These are phyloP conservation scores for Fusarium duplospermum DNA, from an alignment of 2,329 filamentous ascomycete species.

Conservation along the genomic window DNA sequence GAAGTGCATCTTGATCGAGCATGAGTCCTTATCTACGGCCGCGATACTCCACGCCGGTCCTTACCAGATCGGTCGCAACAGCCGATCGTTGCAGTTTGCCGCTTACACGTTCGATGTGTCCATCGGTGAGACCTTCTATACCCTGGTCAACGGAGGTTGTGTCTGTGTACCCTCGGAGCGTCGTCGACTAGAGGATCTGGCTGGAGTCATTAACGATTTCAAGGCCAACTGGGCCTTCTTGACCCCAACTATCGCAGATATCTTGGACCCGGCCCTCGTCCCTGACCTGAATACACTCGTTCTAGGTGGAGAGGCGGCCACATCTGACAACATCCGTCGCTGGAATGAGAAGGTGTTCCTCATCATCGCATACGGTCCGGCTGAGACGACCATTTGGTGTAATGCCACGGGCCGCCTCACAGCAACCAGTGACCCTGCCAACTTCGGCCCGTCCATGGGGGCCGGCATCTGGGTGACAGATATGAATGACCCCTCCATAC, in stretches of 20 bases:
- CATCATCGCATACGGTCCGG: conserved; percentile 39
- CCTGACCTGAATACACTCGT: conserved; percentile 25
- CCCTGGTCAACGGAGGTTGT: conserved; percentile 12
- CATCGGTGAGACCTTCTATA: conserved; percentile 16
- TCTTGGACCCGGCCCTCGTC: conserved; percentile 10
- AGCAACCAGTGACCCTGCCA: neutral
- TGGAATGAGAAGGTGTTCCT: conserved; percentile 24
- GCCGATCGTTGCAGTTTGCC: conserved; percentile 23
- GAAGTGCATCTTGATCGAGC: conserved; percentile 62
- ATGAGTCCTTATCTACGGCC: conserved; percentile 27
- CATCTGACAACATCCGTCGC: conserved; percentile 2
- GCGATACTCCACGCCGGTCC: neutral
- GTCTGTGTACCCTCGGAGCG: conserved; percentile 20
- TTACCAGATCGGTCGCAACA: neutral
- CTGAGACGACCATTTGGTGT: conserved; percentile 25
- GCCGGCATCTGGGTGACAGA: conserved; percentile 26
- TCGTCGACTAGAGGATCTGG: conserved; percentile 15
- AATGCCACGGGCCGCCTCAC: conserved; percentile 5
- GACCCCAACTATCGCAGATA: conserved; percentile 31
- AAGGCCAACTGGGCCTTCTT: conserved; percentile 21
- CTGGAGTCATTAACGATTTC: conserved; percentile 13
- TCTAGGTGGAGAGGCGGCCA: conserved; percentile 26
- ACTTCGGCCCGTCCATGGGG: conserved; percentile 21
- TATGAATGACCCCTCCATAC: conserved; percentile 2
- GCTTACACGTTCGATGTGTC: conserved; percentile 30